Evolutionary conservation across 768 basidiomycete genomes (phyloP).

Genomic region (Lactarius pseudohatsudake): DNA sequence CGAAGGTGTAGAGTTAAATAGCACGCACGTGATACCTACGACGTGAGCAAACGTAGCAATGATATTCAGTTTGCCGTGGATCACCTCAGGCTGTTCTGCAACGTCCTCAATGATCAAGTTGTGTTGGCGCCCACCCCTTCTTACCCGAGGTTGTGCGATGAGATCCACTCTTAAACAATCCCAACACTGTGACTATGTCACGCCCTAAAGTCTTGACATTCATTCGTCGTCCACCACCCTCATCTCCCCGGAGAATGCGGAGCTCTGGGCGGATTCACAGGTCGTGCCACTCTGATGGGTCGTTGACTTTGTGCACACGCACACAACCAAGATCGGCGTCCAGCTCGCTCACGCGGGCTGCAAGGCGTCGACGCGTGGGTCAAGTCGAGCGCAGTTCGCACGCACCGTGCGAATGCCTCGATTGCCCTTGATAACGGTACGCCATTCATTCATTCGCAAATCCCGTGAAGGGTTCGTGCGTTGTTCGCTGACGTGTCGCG

Average conservation of each 20-base stretch:
- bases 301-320: conserved; percentile 70
- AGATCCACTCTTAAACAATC: conserved; percentile 26
- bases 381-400: too few species aligned
- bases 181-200: conserved; percentile 14
- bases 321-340: conserved; percentile 72
- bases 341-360: too few species aligned
- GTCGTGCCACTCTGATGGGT: conserved; percentile 68
- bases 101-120: conserved; percentile 8
- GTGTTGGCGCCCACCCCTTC: not conserved
- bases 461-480: too few species aligned
- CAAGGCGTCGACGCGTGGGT: too few species aligned
- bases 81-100: not conserved
- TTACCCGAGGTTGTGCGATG: conserved; percentile 23
- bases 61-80: not conserved
- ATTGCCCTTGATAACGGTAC: too few species aligned
- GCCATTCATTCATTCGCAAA: too few species aligned
- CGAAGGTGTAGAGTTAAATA: conserved; percentile 35
- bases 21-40: not conserved
- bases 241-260: conserved; percentile 76
- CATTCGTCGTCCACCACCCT: conserved; percentile 82
- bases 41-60: not conserved
- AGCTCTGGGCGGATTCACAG: conserved; percentile 76
- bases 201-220: conserved; percentile 59
- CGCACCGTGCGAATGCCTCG: too few species aligned
- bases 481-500: too few species aligned